Evolutionary conservation across 495 filamentous ascomycete species (phyloP), one percentile per base, ranked within the genome.

Genomic region (Aspergillus homomorphus): DNA sequence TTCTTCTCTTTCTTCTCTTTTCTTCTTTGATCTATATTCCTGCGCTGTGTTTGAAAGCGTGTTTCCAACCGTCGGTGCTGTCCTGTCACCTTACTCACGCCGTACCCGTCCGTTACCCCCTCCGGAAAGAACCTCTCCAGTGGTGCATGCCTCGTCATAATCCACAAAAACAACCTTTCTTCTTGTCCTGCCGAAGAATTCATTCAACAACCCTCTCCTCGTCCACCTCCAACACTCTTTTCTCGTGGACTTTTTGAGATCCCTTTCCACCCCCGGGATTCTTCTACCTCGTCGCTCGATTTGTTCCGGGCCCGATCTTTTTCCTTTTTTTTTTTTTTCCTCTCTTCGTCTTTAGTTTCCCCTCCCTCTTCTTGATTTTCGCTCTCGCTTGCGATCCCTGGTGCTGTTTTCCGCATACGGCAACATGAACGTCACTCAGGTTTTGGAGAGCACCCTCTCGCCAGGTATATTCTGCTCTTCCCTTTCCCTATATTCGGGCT

Each of bases 361-460:
- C 60, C 61, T 61, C 57, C 45, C 54, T 56, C 50, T 44, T 56
- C 50, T 44, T 43, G 43, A 46, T 54, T 58, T 50, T 56, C 56
- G 60, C 68, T 59, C 66, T 72, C 66, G 69, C 69, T 62, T 57
- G 56, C 63, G 53, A 60, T 62, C 45, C 53, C 54, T 59, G 58
- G 59, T 64, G 55, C 54, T 56, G 49, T 62, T 60, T 54, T 61
- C 62, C 60, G 44, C 62, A 66, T 66, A 61, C 60, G 62, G 68
- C 71, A 86, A 67, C 68, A 91, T 91, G 88, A 82, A 91, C 70
- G 85, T 89, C 68, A 88, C 83, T 72, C 85, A 88, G 75, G 90
- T 97, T 77, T 87, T 97, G 80, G 85, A 89, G 72, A 88, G 89
- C 80, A 96, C 92, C 71, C 82, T 96, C 74, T 91, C 91, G 66